These are phyloP conservation scores for Xanthoparmelia taractica DNA, from an alignment of 495 filamentous ascomycete species.

Conservation along the genomic window DNA sequence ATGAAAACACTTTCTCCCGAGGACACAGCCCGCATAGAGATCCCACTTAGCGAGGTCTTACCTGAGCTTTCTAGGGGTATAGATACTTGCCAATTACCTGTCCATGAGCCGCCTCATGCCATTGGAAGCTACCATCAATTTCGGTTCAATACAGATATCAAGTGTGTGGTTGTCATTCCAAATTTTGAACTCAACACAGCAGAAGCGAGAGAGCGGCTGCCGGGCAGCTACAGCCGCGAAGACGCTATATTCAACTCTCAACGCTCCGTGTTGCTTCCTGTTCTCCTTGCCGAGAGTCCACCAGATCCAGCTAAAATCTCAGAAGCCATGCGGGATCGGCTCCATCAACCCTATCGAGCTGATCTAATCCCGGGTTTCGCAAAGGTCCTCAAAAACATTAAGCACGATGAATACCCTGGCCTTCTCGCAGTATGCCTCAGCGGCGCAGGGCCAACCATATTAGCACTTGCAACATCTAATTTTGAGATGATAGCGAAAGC, in stretches of 20 bases:
- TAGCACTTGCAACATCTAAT: background rate
- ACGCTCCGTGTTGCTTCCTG: background rate
- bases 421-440: background rate
- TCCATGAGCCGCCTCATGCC: background rate
- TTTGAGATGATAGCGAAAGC: background rate
- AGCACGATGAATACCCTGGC: too few relatives aligned
- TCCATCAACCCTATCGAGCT: background rate
- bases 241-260: background rate
- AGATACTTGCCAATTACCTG: too few relatives aligned
- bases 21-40: too few relatives aligned
- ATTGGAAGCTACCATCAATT: background rate
- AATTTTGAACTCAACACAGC: background rate
- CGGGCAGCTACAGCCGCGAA: background rate
- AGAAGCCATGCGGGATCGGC: background rate
- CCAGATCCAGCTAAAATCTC: background rate
- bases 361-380: background rate
- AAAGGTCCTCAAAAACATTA: background rate
- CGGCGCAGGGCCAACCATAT: background rate
- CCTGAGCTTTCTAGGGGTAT: too few relatives aligned
- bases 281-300: background rate
- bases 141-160: background rate
- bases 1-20: background rate
- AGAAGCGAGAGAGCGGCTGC: background rate
- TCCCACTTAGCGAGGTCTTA: too few relatives aligned
- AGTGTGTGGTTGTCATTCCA: background rate